Base-by-base conservation (phyloP, 2,329 filamentous ascomycete genomes). In the Pseudocercospora fijiensis region DNA sequence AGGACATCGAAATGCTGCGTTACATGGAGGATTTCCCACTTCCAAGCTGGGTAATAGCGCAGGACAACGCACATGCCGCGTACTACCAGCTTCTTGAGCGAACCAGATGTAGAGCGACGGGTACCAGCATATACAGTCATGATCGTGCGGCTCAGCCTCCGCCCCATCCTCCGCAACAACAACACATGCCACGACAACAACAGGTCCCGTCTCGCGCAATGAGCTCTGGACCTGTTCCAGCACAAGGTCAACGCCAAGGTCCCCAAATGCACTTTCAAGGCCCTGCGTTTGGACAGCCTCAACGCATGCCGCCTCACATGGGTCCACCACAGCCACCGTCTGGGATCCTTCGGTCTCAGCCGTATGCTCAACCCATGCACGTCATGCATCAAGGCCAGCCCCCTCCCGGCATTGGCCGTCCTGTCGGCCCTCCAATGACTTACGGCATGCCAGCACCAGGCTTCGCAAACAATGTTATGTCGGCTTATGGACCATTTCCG, bases 11-110 rank as follows among this genome's bases (percentile, higher is more conserved):
- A 56, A 73, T 73, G 67, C 57, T 70, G 20, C 61, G 62, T 16
- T 76, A 76, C 63, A 33, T 75, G 37, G 57, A 72, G 18, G 69
- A 73, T 26, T 73, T 60, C 51, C 70, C 71, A 10, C 57, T 74
- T 10, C n/a, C 57, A n/a, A 49, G 65, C 13, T 76, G 74, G 74
- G 57, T 74, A 27, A 71, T 74, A 27, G 62, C 68, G 11, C 59
- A 60, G 26, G 61, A 67, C 16, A 58, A 66, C 9, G 72, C 73
- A 3, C 55, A 60, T 22, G 56, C 62, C 18, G 70, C 72, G 9
- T 69, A 70, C 57, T 47, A 60, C 33, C 63, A 63, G 26, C 51
- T 74, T 43, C 56, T 69, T 16, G 71, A 75, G 68, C 72, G 73
- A 11, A 56, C 57, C 9, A 64, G 67, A 11, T 72, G 67, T 67